phyloP scores from a whole-genome alignment of 106 monocot genomes.

The Cymbidium sinense region DNA sequence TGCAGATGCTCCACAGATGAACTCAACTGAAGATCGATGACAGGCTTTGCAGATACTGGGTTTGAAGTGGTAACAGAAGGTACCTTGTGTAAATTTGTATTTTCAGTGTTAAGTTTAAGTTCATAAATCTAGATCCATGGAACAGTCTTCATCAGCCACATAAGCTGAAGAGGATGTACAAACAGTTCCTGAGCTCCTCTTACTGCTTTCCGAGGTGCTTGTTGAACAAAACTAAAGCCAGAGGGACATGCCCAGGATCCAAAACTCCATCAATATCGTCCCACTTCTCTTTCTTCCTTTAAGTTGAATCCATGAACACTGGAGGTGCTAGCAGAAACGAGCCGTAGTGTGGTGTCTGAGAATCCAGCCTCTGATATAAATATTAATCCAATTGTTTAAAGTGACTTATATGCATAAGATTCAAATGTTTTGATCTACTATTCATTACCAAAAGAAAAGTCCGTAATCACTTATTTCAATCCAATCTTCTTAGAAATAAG shows the following conservation, averaged over 20 bases:
- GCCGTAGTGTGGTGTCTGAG: slow-evolving; percentile 14
- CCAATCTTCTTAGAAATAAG: slow-evolving; percentile 14
- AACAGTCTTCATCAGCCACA: slow-evolving; percentile 43
- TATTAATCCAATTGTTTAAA: slow-evolving; percentile 6
- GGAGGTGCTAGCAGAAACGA: slow-evolving; percentile 9
- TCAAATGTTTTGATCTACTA: neutral
- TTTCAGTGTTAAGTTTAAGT: slow-evolving; percentile 26
- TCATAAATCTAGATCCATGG: slow-evolving; percentile 29
- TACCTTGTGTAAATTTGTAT: neutral
- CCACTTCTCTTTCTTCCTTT: slow-evolving; percentile 41
- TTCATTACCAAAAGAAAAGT: too few relatives aligned
- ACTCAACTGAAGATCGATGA: slow-evolving; percentile 42
- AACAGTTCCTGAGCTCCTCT: slow-evolving; percentile 40
- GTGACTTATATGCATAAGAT: neutral
- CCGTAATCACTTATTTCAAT: slow-evolving; percentile 1
- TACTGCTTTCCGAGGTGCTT: slow-evolving; percentile 45
- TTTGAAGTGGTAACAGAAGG: neutral
- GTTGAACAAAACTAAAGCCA: slow-evolving; percentile 34
- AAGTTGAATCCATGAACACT: slow-evolving; percentile 2
- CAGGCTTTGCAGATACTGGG: neutral
- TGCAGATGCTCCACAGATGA: slow-evolving; percentile 41
- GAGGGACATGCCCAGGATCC: slow-evolving; percentile 8
- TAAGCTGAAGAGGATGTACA: slow-evolving; percentile 35
- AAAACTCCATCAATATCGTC: slow-evolving; percentile 12
- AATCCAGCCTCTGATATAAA: slow-evolving; percentile 5